Evolutionary conservation across 306 rosid genomes (phyloP).

Genomic region (Sphenostylis stenocarpa): DNA sequence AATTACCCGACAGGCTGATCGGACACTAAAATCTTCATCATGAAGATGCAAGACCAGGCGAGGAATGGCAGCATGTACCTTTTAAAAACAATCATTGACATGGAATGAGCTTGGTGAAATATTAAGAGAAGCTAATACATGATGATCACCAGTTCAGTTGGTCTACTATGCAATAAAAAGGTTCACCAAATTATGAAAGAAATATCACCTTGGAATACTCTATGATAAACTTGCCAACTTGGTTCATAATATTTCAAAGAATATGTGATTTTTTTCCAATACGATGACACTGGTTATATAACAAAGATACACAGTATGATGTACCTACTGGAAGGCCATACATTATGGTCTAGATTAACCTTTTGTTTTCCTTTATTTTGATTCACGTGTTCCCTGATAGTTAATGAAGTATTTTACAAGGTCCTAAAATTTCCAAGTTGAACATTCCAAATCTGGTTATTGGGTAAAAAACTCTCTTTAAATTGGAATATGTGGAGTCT

Average conservation of each 20-base stretch:
- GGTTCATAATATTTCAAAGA: background rate
- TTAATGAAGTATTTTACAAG: slow-evolving; percentile 9
- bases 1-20: slow-evolving; percentile 96
- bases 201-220: background rate
- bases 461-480: background rate
- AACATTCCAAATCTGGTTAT: background rate
- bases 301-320: background rate
- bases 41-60: slow-evolving; percentile 87
- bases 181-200: background rate
- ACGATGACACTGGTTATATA: background rate
- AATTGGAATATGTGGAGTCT: background rate
- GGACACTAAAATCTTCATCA: slow-evolving; percentile 73
- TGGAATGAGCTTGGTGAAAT: slow-evolving; percentile 21
- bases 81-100: slow-evolving; percentile 24
- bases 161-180: background rate
- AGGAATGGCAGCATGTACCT: slow-evolving; percentile 89
- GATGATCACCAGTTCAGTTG: slow-evolving; percentile 13
- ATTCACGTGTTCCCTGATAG: background rate
- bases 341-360: background rate
- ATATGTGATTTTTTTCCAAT: background rate
- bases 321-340: background rate
- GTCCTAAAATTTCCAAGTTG: background rate
- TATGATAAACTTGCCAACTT: slow-evolving; percentile 7
- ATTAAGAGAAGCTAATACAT: slow-evolving; percentile 13
- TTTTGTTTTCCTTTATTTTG: background rate